A percentile compares a stretch with the other conserved stretches of the same genome.
These are phyloP conservation scores for Massariosphaeria phaeospora DNA, from an alignment of 495 filamentous ascomycete genomes.

Conservation along the genomic window DNA sequence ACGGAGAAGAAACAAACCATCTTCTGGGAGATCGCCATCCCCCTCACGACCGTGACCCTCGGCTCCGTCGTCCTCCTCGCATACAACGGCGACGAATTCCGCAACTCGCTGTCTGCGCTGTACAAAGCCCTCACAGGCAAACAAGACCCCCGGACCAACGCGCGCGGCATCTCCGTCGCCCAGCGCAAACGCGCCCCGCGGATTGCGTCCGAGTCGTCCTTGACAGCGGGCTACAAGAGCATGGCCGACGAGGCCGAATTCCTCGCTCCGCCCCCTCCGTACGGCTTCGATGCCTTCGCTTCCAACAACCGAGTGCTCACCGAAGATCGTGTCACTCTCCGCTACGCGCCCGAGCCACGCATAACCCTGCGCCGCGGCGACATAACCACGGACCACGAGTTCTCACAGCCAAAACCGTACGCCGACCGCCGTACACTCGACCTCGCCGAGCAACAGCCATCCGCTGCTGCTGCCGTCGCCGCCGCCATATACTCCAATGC, in stretches of 20 bases:
- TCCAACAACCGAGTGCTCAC: not conserved
- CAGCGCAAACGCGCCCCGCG: constrained; percentile 7
- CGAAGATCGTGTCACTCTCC: not conserved
- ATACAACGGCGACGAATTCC: constrained; percentile 31
- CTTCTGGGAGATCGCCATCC: constrained; percentile 35
- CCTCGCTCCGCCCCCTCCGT: not conserved
- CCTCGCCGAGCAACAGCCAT: not conserved
- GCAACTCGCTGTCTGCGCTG: not conserved
- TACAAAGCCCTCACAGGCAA: constrained; percentile 9
- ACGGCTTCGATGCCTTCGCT: constrained; percentile 1
- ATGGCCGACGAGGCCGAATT: constrained; percentile 20
- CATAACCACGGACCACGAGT: not conserved
- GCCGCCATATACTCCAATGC: not conserved
- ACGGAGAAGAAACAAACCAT: constrained; percentile 31
- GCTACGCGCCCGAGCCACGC: not conserved
- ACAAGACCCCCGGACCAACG: not conserved
- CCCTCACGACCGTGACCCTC: constrained; percentile 27
- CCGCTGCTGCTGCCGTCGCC: not conserved
- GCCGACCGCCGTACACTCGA: not conserved
- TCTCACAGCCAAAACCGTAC: not conserved
- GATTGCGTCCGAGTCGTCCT: not conserved
- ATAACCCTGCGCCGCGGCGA: not conserved
- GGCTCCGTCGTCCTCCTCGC: constrained; percentile 18
- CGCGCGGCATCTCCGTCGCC: constrained; percentile 9
- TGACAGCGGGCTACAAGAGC: constrained; percentile 8